Evolutionary conservation across 768 basidiomycete genomes (phyloP).

Genomic region (Suillus luteus): DNA sequence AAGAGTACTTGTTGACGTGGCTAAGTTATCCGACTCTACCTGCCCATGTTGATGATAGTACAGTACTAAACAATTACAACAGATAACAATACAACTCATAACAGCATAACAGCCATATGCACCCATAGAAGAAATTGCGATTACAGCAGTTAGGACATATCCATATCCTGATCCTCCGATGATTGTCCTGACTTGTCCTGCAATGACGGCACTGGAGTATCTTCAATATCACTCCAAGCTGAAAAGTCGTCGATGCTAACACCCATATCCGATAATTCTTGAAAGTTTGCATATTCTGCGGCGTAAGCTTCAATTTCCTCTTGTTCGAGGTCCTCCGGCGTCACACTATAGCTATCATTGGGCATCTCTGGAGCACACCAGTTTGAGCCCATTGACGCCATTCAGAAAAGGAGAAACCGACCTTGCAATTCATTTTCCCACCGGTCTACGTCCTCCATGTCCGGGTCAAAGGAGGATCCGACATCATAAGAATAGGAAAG

Average conservation of each 20-base stretch:
- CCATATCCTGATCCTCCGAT: conserved; percentile 26
- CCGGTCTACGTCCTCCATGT: conserved; percentile 58
- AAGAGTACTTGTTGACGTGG: neutral
- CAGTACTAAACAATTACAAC: neutral
- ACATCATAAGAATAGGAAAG: conserved; percentile 69
- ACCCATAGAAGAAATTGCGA: neutral
- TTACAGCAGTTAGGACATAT: conserved; percentile 20
- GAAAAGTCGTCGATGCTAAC: conserved; percentile 19
- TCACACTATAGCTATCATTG: conserved; percentile 16
- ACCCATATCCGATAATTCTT: conserved; percentile 51
- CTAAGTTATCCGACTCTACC: neutral
- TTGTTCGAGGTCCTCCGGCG: conserved; percentile 52
- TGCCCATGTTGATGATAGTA: neutral
- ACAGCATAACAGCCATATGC: neutral
- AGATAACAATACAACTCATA: conserved; percentile 1
- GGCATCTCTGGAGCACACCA: neutral
- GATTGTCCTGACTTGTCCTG: neutral
- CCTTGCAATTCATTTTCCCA: conserved; percentile 64
- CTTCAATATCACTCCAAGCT: conserved; percentile 26
- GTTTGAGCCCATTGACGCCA: neutral
- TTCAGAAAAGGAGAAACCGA: conserved; percentile 22
- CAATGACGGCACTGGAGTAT: neutral
- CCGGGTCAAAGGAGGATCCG: conserved; percentile 76
- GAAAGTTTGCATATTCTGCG: conserved; percentile 47
- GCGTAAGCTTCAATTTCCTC: conserved; percentile 63